phyloP scores from a whole-genome alignment of 2,329 filamentous ascomycete species.

The Fusarium oligoseptatum region DNA sequence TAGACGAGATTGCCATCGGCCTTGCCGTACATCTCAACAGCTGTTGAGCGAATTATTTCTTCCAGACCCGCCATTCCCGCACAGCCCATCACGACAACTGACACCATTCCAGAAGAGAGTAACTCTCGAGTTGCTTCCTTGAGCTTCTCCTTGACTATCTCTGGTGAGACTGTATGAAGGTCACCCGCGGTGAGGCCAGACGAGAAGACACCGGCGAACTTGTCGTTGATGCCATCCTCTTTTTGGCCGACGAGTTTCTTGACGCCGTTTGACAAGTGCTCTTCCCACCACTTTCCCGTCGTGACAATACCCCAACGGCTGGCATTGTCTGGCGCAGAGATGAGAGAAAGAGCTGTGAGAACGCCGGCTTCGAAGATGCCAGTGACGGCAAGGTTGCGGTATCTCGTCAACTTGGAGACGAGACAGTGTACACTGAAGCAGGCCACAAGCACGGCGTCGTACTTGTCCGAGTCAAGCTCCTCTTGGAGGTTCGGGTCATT shows the following conservation, averaged over 20 bases:
- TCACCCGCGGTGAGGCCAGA: conserved; percentile 86
- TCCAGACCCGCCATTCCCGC: conserved; percentile 93
- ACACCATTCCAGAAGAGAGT: conserved; percentile 68
- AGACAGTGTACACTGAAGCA: conserved; percentile 91
- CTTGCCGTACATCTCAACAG: conserved; percentile 73
- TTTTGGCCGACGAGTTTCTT: conserved; percentile 70
- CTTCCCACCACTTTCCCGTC: conserved; percentile 87
- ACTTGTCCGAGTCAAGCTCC: conserved; percentile 55
- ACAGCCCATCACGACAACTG: conserved; percentile 85
- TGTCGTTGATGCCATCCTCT: conserved; percentile 51
- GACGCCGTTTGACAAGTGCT: conserved; percentile 76
- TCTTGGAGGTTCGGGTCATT: conserved; percentile 60
- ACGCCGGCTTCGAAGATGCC: conserved; percentile 93
- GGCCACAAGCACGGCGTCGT: conserved; percentile 86
- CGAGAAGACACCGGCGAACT: conserved; percentile 84
- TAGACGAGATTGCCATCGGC: conserved; percentile 67
- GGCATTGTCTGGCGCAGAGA: conserved; percentile 36
- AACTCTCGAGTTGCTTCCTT: conserved; percentile 77
- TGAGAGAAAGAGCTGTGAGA: conserved; percentile 69
- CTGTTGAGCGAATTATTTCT: conserved; percentile 78
- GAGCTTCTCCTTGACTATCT: conserved; percentile 75
- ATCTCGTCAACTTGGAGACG: conserved; percentile 68
- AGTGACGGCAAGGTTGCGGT: conserved; percentile 49
- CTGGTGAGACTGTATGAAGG: conserved; percentile 77
- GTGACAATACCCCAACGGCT: conserved; percentile 87